Evolutionary conservation across 306 rosid genomes (phyloP), one percentile per base, ranked within the genome.

Genomic region (Glycyrrhiza uralensis): DNA sequence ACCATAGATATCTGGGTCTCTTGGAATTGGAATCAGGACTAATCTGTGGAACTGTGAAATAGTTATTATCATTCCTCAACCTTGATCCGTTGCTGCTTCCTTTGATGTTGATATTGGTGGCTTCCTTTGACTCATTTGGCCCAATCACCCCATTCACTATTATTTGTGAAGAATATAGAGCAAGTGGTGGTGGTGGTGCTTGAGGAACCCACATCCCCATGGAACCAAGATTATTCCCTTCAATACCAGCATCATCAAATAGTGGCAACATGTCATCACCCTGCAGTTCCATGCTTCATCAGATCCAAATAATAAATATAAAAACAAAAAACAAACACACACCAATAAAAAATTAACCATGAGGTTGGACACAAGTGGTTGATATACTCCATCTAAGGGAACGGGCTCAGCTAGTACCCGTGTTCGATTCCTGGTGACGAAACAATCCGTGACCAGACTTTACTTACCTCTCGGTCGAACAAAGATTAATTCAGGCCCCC

Each of bases 11-110:
- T 59, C 90, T 83, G 32, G 82, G 66, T 84, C 92, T 89, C 87
- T 89, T 91, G 64, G 77, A 68, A 30, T 85, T 91, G 33, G 72
- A 82, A 1, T 79, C 72, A 65, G 79, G 78, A 67, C 80, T 83
- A 60, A 92, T 88, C 76, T 92, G 87, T 19, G 98, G 98, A 73
- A 92, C 98, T 13, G 86, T 82, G 83, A 88, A 92, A n/a, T n/a
- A n/a, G n/a, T n/a, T n/a, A 64, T 63, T 74, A 56, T 90, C 98
- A 52, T 89, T 94, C 69, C 74, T 80, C 89, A 79, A 79, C 29
- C 56, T 67, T 69, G 86, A 66, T 72, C 80, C n/a, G n/a, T n/a
- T 86, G 76, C 30, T 64, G 55, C 51, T 74, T 0, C 72, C 55
- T 50, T 63, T 74, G 23, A 50, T 33, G 32, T 81, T 88, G 42